Conservation (phyloP, 2,329 filamentous ascomycete genomes). For the Cladobotryum protrusum region DNA sequence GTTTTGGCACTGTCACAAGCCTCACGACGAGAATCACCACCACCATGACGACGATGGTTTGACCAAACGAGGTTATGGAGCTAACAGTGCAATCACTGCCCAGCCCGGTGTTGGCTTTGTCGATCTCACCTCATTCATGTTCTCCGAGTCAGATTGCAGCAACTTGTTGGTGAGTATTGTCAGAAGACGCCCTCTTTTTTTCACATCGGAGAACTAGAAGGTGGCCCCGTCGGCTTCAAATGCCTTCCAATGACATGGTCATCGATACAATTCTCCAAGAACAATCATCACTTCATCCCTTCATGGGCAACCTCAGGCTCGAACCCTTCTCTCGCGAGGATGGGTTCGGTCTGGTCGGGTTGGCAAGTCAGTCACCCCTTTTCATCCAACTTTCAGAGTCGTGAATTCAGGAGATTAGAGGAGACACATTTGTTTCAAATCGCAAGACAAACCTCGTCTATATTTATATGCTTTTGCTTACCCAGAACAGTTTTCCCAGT, state of each 20-base stretch:
- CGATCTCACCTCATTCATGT: conserved; percentile 70
- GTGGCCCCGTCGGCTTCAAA: conserved; percentile 45
- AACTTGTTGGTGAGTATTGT: conserved; percentile 30
- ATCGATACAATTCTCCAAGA: conserved; percentile 68
- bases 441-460: conserved; percentile 1
- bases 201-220: conserved; percentile 49
- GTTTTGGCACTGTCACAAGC: conserved; percentile 99
- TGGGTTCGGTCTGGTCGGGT: conserved; percentile 32
- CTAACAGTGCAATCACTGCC: conserved; percentile 66
- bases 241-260: conserved; percentile 48
- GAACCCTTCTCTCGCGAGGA: conserved; percentile 33
- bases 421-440: conserved; percentile 38
- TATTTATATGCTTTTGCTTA: conserved; percentile 16
- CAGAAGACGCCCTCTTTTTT: neutral
- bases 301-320: conserved; percentile 17
- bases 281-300: conserved; percentile 26
- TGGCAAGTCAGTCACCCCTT: conserved; percentile 30
- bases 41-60: conserved; percentile 41
- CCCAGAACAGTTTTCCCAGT: conserved; percentile 33
- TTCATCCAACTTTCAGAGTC: conserved; percentile 46
- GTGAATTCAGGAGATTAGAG: conserved; percentile 42
- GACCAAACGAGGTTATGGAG: conserved; percentile 72
- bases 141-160: conserved; percentile 61
- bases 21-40: conserved; percentile 52
- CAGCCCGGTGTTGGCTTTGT: conserved; percentile 66